These are phyloP conservation scores for Spencermartinsiella europaea DNA, from an alignment of 805 yeast species.

Conservation along the genomic window DNA sequence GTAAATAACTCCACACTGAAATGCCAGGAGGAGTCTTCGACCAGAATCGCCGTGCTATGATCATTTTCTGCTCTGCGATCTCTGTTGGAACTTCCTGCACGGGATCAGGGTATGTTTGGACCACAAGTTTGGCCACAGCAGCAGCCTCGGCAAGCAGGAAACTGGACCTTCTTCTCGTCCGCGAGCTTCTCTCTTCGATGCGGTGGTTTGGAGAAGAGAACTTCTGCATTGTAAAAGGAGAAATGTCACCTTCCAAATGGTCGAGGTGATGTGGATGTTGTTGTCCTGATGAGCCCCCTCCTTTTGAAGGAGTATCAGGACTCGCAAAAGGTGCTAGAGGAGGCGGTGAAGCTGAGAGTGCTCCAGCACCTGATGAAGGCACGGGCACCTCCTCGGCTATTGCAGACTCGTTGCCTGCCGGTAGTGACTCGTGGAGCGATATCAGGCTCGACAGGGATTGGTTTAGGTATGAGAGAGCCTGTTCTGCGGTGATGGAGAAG, in stretches of 20 bases:
- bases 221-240: background rate
- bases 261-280: background rate
- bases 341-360: background rate
- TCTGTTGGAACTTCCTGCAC: background rate
- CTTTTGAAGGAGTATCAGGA: background rate
- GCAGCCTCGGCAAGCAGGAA: constrained; percentile 19
- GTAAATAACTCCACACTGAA: constrained; percentile 29
- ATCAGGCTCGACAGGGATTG: constrained; percentile 20
- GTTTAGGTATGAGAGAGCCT: constrained; percentile 23
- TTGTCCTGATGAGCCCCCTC: background rate
- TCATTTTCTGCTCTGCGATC: constrained; percentile 12
- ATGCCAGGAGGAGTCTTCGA: constrained; percentile 30
- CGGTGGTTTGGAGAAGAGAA: background rate
- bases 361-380: constrained; percentile 5
- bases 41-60: constrained; percentile 29
- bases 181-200: background rate
- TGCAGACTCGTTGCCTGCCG: constrained; percentile 8
- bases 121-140: constrained; percentile 18
- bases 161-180: constrained; percentile 13
- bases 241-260: background rate
- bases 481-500: constrained; percentile 13
- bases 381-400: background rate
- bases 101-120: constrained; percentile 1
- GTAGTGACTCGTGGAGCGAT: constrained; percentile 16
- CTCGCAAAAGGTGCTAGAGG: background rate